phyloP scores from a whole-genome alignment of 345 rosid genomes.

The Brassica nigra region DNA sequence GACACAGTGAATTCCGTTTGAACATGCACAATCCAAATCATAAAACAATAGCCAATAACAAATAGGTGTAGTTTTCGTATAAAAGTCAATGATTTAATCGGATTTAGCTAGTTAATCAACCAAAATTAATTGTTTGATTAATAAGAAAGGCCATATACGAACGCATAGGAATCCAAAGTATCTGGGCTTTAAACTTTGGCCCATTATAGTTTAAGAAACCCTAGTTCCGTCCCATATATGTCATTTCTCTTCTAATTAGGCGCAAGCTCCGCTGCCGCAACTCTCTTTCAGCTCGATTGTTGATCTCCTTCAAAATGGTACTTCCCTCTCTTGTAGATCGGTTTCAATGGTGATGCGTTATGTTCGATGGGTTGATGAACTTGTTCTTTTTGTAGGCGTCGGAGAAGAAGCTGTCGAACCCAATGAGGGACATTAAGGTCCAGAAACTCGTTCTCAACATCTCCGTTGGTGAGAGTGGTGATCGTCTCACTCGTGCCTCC shows the following conservation, averaged over 20 bases:
- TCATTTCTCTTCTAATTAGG: not conserved
- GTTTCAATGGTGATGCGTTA: not conserved
- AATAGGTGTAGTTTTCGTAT: no score
- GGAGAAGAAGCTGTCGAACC: conserved; percentile 83
- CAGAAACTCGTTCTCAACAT: conserved; percentile 85
- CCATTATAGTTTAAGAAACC: not conserved
- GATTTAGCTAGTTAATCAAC: no score
- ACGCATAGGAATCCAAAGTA: no score
- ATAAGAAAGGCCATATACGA: no score
- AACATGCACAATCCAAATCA: no score
- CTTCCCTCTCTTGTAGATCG: not conserved
- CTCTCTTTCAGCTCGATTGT: not conserved
- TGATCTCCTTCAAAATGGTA: not conserved
- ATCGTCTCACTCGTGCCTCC: conserved; percentile 85
- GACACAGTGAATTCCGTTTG: no score
- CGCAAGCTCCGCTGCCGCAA: not conserved
- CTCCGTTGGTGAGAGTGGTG: conserved; percentile 90
- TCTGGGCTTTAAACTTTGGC: not conserved
- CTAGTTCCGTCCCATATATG: not conserved
- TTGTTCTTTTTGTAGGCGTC: conserved; percentile 52
- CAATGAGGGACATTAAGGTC: conserved; percentile 89
- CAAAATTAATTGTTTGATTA: no score
- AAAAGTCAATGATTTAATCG: no score
- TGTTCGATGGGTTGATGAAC: not conserved
- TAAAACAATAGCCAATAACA: no score